These are phyloP conservation scores for Scytalidium sp. DNA, from an alignment of 2,329 filamentous ascomycete species.

Conservation along the genomic window DNA sequence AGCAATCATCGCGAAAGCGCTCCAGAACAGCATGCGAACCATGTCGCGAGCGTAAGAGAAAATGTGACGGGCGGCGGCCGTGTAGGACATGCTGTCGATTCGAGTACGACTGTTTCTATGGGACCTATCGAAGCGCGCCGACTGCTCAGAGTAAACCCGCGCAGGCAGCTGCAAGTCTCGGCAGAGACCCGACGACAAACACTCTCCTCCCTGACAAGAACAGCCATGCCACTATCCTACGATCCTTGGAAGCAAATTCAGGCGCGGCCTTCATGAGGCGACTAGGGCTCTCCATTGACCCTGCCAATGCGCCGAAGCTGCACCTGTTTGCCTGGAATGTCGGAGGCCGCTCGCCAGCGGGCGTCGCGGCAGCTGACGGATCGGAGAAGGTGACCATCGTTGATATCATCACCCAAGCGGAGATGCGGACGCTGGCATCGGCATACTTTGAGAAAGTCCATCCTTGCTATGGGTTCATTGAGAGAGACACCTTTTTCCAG, in stretches of 20 bases:
- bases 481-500: neutral
- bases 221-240: neutral
- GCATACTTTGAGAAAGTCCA: conserved; percentile 1
- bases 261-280: neutral
- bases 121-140: conserved; percentile 1
- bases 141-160: neutral
- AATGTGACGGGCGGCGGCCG: conserved; percentile 19
- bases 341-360: neutral
- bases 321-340: neutral
- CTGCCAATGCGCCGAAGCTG: neutral
- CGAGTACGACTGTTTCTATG: conserved; percentile 13
- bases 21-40: conserved; percentile 16
- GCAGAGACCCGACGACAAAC: neutral
- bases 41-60: conserved; percentile 21
- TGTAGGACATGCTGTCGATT: conserved; percentile 16
- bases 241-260: conserved; percentile 1
- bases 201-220: neutral
- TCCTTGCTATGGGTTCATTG: neutral
- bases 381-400: neutral
- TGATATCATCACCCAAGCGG: neutral
- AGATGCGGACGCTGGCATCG: conserved; percentile 7
- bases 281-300: neutral
- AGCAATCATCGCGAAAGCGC: neutral
- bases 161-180: neutral
- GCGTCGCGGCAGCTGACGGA: neutral